Percentiles rank a stretch among this genome's conserved stretches.
Conservation (phyloP, 768 basidiomycete species). For the Russula earlei region DNA sequence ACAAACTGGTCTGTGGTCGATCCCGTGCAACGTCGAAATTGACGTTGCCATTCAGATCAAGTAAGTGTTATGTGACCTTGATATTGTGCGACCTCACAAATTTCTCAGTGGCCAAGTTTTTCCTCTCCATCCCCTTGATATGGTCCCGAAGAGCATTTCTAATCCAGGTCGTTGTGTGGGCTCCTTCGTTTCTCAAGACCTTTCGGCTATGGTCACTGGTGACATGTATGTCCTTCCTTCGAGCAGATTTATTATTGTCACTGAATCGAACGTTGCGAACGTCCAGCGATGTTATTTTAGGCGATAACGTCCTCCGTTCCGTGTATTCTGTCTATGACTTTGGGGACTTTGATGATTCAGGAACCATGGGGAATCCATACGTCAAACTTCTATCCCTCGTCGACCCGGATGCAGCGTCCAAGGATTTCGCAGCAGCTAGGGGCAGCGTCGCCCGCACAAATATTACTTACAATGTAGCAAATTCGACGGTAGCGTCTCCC, state of each 20-base stretch:
- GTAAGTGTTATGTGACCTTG: conserved; percentile 32
- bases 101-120: conserved; percentile 53
- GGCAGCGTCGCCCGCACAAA: conserved; percentile 56
- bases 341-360: conserved; percentile 60
- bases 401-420: conserved; percentile 59
- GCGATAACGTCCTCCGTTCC: conserved; percentile 76
- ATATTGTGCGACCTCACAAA: neutral
- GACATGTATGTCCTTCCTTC: conserved; percentile 39
- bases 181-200: conserved; percentile 58
- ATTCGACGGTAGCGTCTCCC: conserved; percentile 30
- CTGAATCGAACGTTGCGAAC: conserved; percentile 7
- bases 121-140: conserved; percentile 73
- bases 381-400: conserved; percentile 64
- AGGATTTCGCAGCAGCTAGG: conserved; percentile 57
- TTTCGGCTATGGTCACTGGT: conserved; percentile 43
- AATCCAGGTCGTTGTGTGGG: conserved; percentile 54
- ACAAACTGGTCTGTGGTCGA: conserved; percentile 49
- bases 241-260: neutral
- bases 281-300: conserved; percentile 69
- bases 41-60: conserved; percentile 72
- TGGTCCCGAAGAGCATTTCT: conserved; percentile 40
- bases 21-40: conserved; percentile 68
- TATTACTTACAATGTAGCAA: conserved; percentile 53
- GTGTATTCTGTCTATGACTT: conserved; percentile 80
- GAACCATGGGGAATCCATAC: conserved; percentile 66